phyloP scores from a whole-genome alignment of 108 stramenopile species.

The Nitzschia sp. region DNA sequence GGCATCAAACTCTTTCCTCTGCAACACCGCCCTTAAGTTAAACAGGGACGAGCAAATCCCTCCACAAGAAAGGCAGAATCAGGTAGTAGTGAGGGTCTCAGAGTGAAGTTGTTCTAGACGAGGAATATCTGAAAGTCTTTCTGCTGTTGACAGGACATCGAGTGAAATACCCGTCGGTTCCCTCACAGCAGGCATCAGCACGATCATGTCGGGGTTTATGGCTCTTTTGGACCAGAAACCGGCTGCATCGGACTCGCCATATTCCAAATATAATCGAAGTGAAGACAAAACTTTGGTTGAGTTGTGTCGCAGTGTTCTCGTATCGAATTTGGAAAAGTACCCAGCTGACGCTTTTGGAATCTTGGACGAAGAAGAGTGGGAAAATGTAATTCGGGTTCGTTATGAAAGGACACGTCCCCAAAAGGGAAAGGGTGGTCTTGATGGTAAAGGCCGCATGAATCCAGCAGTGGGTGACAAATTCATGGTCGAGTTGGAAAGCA shows the following conservation, averaged over 20 bases:
- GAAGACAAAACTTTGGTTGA: conserved; percentile 16
- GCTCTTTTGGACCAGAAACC: not conserved
- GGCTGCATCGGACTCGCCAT: not conserved
- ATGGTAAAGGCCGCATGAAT: conserved; percentile 46
- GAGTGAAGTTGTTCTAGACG: too few relatives aligned
- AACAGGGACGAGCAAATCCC: too few relatives aligned
- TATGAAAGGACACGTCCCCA: conserved; percentile 45
- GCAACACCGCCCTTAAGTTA: too few relatives aligned
- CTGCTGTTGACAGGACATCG: too few relatives aligned
- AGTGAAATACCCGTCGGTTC: too few relatives aligned
- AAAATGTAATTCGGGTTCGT: conserved; percentile 33
- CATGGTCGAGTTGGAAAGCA: conserved; percentile 44
- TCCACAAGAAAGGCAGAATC: too few relatives aligned
- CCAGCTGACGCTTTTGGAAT: conserved; percentile 46
- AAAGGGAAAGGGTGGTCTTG: conserved; percentile 43
- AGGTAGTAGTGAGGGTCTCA: too few relatives aligned
- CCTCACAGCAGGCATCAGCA: too few relatives aligned
- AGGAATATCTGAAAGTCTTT: too few relatives aligned
- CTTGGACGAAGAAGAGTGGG: conserved; percentile 51
- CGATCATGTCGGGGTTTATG: too few relatives aligned
- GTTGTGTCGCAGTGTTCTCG: conserved; percentile 41
- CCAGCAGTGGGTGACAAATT: conserved; percentile 51
- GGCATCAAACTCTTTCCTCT: too few relatives aligned
- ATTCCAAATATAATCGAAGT: not conserved
- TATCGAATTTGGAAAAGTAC: conserved; percentile 52